A percentile compares a stretch with the other conserved stretches of the same genome.
Conservation (phyloP, 495 filamentous ascomycete species). For the Jackrogersella minutella region DNA sequence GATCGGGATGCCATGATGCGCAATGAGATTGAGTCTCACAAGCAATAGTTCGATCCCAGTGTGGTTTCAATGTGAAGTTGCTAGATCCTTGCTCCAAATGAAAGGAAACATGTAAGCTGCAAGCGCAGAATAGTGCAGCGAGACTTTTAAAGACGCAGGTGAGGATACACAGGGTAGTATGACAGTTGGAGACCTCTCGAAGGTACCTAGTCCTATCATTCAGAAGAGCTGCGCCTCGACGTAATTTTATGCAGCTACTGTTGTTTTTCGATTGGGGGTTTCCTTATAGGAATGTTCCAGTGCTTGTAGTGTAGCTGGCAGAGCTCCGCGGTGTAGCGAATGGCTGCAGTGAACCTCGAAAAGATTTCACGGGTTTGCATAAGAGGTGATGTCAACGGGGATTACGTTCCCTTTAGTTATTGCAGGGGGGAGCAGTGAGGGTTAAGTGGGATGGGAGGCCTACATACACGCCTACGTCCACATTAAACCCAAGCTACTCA, state of each 20-base stretch:
- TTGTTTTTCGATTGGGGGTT: constrained; percentile 5
- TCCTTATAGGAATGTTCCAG: constrained; percentile 25
- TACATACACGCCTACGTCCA: constrained; percentile 11
- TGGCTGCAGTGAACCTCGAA: constrained; percentile 20
- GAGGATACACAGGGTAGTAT: constrained; percentile 8
- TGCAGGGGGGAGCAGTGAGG: constrained; percentile 29
- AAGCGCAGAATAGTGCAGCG: constrained; percentile 11
- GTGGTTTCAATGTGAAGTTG: not conserved
- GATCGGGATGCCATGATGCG: constrained; percentile 42
- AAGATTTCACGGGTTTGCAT: constrained; percentile 24
- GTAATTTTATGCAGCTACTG: constrained; percentile 36
- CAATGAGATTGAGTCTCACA: not conserved
- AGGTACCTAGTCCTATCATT: constrained; percentile 20
- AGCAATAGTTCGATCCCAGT: not conserved
- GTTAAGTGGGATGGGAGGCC: constrained; percentile 36
- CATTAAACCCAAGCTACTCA: not conserved
- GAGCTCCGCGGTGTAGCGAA: constrained; percentile 30
- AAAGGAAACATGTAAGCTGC: constrained; percentile 9
- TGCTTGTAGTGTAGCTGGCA: not conserved
- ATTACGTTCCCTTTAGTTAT: constrained; percentile 18
- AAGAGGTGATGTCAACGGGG: constrained; percentile 38
- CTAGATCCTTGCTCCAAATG: constrained; percentile 18
- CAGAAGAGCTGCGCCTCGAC: constrained; percentile 41
- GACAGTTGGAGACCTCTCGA: constrained; percentile 25
- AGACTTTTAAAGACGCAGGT: constrained; percentile 28